Base-by-base conservation (phyloP, 2,329 filamentous ascomycete species). In the Claviceps purpurea region DNA sequence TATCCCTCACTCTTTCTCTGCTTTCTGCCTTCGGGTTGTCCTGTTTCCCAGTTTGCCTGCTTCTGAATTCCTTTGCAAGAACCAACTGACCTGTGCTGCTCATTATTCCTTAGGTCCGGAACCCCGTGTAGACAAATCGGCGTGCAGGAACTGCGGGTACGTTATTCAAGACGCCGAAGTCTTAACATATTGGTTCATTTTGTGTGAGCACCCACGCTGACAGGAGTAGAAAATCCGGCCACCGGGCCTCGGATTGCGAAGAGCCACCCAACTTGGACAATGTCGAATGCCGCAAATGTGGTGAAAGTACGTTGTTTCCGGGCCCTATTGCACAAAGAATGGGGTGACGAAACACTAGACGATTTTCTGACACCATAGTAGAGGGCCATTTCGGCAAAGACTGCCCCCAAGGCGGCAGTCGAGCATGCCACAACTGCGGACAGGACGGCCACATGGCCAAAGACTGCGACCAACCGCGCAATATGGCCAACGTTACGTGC, bases 71-170 rank as follows among this genome's bases (percentile, higher is more conserved):
- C 30, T 34, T 34, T 34, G 10, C 10, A 34, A 6, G 5, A 10
- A 14, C 13, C 13, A 39, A 30, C 52, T 55, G 11, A 59, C 52
- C 57, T 30, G 22, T 41, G 6, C 20, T n/a, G 8, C 6, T 24
- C 40, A 34, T 34, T 34, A 11, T 11, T 11, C 13, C 45, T 14
- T 44, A 80, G 79, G 80, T 59, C 73, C 77, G 4, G 66, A 71
- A n/a, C 77, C 79, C 24, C 78, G 84, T 49, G 67, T 79, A 34
- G 78, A 85, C 68, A 81, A 73, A 52, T 82, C 76, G 57, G 80
- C 79, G 7, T 87, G 84, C 75, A 79, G 76, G 63, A 87, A 87
- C 62, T 87, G 83, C 70, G 78, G 76, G 72, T 74, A 57, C 54
- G 66, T 64, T 34, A 11, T 22, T 26, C 38, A 14, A 41, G 49